These are phyloP conservation scores for Ceratocystiopsis sp. DNA, from an alignment of 2,329 filamentous ascomycete species.

Conservation along the genomic window DNA sequence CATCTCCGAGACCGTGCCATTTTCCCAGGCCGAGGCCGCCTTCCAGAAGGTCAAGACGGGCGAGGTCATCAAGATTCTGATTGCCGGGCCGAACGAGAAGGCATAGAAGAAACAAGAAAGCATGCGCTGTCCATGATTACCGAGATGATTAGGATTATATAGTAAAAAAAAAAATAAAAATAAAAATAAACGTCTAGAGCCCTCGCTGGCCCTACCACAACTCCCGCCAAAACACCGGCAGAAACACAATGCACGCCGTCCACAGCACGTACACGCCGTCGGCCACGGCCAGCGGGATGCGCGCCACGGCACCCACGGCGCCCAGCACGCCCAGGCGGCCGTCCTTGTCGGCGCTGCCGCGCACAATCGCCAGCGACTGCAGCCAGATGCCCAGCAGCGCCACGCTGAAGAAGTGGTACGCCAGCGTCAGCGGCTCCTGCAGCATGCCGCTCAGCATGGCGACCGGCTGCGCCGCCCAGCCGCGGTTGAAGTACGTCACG, in stretches of 20 bases:
- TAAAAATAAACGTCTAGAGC: too few species aligned
- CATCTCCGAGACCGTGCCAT: conserved; percentile 60
- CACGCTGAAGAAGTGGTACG: conserved; percentile 89
- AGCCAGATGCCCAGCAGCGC: conserved; percentile 74
- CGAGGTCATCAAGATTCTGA: conserved; percentile 56
- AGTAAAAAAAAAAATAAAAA: too few species aligned
- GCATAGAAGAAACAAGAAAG: conserved; percentile 8
- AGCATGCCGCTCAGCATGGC: conserved; percentile 72
- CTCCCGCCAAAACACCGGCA: conserved; percentile 52
- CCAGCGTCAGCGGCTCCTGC: conserved; percentile 56
- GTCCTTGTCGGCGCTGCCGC: conserved; percentile 9
- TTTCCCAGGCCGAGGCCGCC: conserved; percentile 68
- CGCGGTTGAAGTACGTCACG: conserved; percentile 77
- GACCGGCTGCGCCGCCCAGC: conserved; percentile 60
- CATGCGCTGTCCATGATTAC: too few species aligned
- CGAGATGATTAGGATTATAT: too few species aligned
- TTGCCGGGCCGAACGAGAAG: conserved; percentile 49
- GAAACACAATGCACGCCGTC: conserved; percentile 66
- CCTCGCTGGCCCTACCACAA: conserved; percentile 3
- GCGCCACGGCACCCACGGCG: conserved; percentile 46
- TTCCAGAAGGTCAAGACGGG: conserved; percentile 77
- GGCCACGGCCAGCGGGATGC: conserved; percentile 44
- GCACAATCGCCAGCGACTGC: conserved; percentile 23
- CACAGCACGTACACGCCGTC: conserved; percentile 56
- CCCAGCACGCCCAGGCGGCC: conserved; percentile 3